Conservation (phyloP, 2,329 filamentous ascomycete genomes). For the Exophiala oligosperma region DNA sequence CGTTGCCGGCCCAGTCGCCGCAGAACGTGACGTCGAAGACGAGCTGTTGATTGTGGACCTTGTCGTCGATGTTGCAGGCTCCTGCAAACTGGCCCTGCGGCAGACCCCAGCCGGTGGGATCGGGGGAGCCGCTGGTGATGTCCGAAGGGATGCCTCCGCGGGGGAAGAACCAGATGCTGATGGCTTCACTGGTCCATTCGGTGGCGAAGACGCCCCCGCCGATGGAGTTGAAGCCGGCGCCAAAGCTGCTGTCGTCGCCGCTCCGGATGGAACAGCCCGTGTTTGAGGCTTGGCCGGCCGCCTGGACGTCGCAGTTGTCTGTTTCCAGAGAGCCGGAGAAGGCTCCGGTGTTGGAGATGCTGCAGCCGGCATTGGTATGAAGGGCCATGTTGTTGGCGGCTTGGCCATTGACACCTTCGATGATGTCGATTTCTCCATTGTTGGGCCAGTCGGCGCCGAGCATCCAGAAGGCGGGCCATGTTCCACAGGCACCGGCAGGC, state of each 20-base stretch:
- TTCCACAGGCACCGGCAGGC: slow-evolving; percentile 71
- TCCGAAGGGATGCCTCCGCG: slow-evolving; percentile 64
- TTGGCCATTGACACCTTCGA: slow-evolving; percentile 70
- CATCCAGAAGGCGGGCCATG: slow-evolving; percentile 67
- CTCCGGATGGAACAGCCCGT: slow-evolving; percentile 63
- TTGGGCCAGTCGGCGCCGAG: slow-evolving; percentile 62
- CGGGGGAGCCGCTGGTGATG: slow-evolving; percentile 59
- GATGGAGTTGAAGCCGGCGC: slow-evolving; percentile 68
- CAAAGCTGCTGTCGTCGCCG: slow-evolving; percentile 57
- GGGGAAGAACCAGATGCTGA: slow-evolving; percentile 82
- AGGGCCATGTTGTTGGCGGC: slow-evolving; percentile 63
- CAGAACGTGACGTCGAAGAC: slow-evolving; percentile 84
- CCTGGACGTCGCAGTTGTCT: slow-evolving; percentile 59
- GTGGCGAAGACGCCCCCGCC: slow-evolving; percentile 72
- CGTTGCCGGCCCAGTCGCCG: slow-evolving; percentile 78
- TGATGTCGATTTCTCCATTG: slow-evolving; percentile 69
- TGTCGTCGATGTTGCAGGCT: slow-evolving; percentile 67
- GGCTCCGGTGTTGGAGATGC: slow-evolving; percentile 50
- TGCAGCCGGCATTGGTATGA: slow-evolving; percentile 64
- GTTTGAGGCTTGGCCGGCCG: slow-evolving; percentile 44
- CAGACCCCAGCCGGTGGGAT: slow-evolving; percentile 66
- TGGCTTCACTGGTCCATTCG: slow-evolving; percentile 71
- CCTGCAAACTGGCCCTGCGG: slow-evolving; percentile 70
- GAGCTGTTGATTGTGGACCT: slow-evolving; percentile 73
- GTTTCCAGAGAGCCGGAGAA: slow-evolving; percentile 50